Evolutionary conservation across 768 basidiomycete genomes (phyloP), one percentile per base, ranked within the genome.

Genomic region (Suillus clintonianus): DNA sequence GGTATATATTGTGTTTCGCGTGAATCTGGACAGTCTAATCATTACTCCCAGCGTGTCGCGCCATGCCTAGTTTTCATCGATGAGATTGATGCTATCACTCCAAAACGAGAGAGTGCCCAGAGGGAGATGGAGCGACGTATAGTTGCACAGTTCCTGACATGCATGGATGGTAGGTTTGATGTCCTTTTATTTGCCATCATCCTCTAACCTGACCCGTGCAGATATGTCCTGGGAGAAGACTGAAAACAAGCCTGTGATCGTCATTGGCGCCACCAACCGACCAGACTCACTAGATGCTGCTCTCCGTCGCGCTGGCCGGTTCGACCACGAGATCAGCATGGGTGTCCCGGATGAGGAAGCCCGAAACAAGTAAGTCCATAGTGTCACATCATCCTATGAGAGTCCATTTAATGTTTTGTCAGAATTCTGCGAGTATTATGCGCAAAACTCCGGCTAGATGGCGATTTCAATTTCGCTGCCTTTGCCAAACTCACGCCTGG

Each of bases 261-360:
- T 99, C 7, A 95, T 98, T 66, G 95, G 95, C 7, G 97, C 97
- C 2, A 99, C 97, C 0, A 99, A 99, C 75, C 84, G 97, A 32
- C 95, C 95, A 1, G 97, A 99, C 72, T 91, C 96, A 5, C 82
- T 99, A 8, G 97, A 99, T 74, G 87, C 95, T 0, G 97, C 97
- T 0, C 81, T 99, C 19, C 86, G 97, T 37, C 83, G 96, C 61
- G 97, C 96, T 5, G 97, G 97, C 6, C 80, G 97, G 39, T 99
- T 99, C 65, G 97, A 99, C 72, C 94, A 96, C 68, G 97, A 99
- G 77, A 98, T 99, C 56, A 91, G 92, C 58, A 95, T 99, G 92
- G 92, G 92, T 13, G 97, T 99, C 4, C 97, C 97, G 2, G 94
- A 96, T 69, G 91, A 97, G 65, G 88, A 88, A 61, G 95, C 90